Conservation (phyloP, 2,329 filamentous ascomycete species). For the Hypoxylon sp. region DNA sequence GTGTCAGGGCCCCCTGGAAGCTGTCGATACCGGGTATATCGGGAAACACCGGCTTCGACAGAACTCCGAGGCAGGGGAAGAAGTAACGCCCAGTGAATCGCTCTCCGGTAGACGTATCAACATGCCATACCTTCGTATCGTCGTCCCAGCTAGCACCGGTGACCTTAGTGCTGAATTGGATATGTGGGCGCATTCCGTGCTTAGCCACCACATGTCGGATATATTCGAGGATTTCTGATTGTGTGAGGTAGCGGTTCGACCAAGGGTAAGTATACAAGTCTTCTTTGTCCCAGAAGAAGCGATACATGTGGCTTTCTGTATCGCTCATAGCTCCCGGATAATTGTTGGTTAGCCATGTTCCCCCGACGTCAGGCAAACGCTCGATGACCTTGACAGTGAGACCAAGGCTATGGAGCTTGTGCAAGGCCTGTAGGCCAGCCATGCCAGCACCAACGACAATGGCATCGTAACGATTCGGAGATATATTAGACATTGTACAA, state of each 20-base stretch:
- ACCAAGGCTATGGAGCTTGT: no score
- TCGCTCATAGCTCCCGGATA: conserved; percentile 59
- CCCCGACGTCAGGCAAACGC: conserved; percentile 5
- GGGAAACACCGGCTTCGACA: conserved; percentile 15
- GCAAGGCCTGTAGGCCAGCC: no score
- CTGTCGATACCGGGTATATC: conserved; percentile 36
- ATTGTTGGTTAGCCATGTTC: conserved; percentile 28
- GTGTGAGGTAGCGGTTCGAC: conserved; percentile 55
- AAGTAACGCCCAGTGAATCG: conserved; percentile 15
- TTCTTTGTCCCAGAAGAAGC: conserved; percentile 57
- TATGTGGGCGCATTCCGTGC: conserved; percentile 54
- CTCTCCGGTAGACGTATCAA: background rate
- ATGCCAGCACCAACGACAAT: no score
- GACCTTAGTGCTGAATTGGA: conserved; percentile 54
- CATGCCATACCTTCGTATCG: conserved; percentile 5
- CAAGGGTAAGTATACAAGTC: conserved; percentile 61
- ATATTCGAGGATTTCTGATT: conserved; percentile 58
- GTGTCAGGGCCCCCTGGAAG: conserved; percentile 40
- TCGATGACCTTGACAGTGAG: conserved; percentile 1
- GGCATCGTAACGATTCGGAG: no score
- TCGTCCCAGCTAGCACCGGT: conserved; percentile 48
- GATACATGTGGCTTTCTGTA: conserved; percentile 63
- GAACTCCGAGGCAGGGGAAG: conserved; percentile 23
- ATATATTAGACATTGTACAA: no score
- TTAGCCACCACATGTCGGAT: conserved; percentile 58